Conservation (phyloP, 2,329 filamentous ascomycete species). For the Colletotrichum gloeosporioides region DNA sequence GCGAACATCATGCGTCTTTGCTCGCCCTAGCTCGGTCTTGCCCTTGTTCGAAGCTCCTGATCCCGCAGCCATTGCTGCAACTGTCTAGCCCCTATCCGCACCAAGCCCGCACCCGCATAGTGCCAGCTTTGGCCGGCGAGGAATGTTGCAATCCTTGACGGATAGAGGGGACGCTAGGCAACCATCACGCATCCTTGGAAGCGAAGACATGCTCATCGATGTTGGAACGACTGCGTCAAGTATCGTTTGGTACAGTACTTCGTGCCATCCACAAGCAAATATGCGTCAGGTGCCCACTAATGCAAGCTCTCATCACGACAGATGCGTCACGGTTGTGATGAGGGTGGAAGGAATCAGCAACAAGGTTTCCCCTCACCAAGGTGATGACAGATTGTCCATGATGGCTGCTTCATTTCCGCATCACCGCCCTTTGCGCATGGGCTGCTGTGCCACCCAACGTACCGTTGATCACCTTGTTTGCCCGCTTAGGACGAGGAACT, state of each 20-base stretch:
- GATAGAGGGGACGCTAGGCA: neutral
- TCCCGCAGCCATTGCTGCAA: neutral
- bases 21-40: neutral
- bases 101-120: neutral
- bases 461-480: neutral
- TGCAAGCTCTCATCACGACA: slow-evolving; percentile 13
- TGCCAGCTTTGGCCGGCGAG: neutral
- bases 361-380: neutral
- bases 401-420: neutral
- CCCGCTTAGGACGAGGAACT: neutral
- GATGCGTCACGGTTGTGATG: neutral
- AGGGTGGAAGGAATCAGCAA: neutral
- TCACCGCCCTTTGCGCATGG: neutral
- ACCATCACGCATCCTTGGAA: neutral
- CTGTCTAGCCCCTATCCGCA: neutral
- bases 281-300: slow-evolving; percentile 9
- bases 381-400: neutral
- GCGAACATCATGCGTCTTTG: neutral
- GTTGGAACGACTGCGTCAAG: neutral
- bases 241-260: slow-evolving; percentile 21
- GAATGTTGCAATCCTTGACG: neutral
- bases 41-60: neutral
- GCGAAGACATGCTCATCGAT: neutral
- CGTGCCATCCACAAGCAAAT: slow-evolving; percentile 4
- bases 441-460: neutral